Evolutionary conservation across 805 yeast species (phyloP), one percentile per base, ranked within the genome.

Genomic region (Saccharomyces mikatae): DNA sequence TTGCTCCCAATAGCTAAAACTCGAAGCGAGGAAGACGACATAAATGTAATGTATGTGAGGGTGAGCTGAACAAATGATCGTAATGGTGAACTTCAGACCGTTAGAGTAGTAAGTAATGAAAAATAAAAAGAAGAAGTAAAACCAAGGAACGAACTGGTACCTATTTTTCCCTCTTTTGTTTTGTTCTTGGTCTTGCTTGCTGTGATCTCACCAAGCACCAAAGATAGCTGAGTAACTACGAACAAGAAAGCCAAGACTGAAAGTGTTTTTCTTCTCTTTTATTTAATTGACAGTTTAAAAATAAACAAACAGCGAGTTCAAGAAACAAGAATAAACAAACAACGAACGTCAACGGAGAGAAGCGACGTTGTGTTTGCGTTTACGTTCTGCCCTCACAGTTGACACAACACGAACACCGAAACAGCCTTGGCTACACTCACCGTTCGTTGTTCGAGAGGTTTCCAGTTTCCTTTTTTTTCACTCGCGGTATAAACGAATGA

Each of bases 1-100:
- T 67, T 63, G 41, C 65, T 58, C 41, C 73, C 71, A 30, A 63
- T 54, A 21, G 62, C 56, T 54, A 69, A 52, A 10, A 69, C 72
- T 53, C 62, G 62, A 47, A 69, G 56, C 44, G 60, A 52, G n/a
- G 64, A 57, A 13, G 67, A 59, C 22, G 66, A 59, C 55, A 58
- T 59, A 17, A 29, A 46, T n/a, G 36, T 5, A 22, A 10, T 17
- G 30, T 46, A 2, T 27, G 27, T 22, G 29, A 36, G 24, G 44
- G 44, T 8, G 11, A 11, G 24, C 44, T 17, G 17, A 17, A 22
- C 44, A 11, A 36, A 17, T 36, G 24, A 17, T 17, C 44, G 22
- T n/a, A 13, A 10, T 36, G 44, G 44, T 36, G 11, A 36, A 10
- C 22, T 17, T 36, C 44, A 36, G 11, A 17, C 44, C 22, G 44